Conservation (phyloP, 768 basidiomycete species). For the Neoboletus brunneissimus region DNA sequence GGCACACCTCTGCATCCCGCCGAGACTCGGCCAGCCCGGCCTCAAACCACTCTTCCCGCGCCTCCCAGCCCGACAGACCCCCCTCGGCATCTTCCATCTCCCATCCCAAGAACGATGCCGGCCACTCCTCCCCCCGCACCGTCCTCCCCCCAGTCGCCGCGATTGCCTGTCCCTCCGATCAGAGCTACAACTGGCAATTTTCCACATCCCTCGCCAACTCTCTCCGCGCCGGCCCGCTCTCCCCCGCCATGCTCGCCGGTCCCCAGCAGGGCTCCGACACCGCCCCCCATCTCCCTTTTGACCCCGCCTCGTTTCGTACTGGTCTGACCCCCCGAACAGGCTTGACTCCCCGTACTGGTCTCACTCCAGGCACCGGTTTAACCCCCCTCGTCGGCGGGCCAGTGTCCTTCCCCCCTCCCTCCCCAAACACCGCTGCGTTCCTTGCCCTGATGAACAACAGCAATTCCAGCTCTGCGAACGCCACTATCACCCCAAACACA, state of each 20-base stretch:
- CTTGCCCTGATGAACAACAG: constrained; percentile 84
- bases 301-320: constrained; percentile 72
- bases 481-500: constrained; percentile 61
- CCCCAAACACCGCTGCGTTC: constrained; percentile 89
- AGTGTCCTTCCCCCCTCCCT: constrained; percentile 74
- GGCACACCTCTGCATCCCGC: constrained; percentile 38
- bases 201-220: constrained; percentile 65
- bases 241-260: constrained; percentile 93
- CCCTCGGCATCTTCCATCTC: constrained; percentile 33
- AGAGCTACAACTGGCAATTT: constrained; percentile 58
- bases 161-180: constrained; percentile 58
- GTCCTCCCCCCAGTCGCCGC: constrained; percentile 80
- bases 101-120: constrained; percentile 31
- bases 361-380: constrained; percentile 72
- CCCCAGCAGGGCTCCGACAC: constrained; percentile 55
- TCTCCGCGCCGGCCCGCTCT: constrained; percentile 88
- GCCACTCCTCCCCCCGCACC: constrained; percentile 52
- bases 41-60: constrained; percentile 39
- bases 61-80: constrained; percentile 33
- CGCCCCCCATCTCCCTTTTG: constrained; percentile 50
- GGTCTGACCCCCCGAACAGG: constrained; percentile 87
- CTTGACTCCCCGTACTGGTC: constrained; percentile 80
- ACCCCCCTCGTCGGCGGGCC: constrained; percentile 78
- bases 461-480: constrained; percentile 32
- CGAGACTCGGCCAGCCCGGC: constrained; percentile 31